Evolutionary conservation across 805 yeast species (phyloP), one percentile per base, ranked within the genome.

Genomic region (Lipomyces chichibuensis): DNA sequence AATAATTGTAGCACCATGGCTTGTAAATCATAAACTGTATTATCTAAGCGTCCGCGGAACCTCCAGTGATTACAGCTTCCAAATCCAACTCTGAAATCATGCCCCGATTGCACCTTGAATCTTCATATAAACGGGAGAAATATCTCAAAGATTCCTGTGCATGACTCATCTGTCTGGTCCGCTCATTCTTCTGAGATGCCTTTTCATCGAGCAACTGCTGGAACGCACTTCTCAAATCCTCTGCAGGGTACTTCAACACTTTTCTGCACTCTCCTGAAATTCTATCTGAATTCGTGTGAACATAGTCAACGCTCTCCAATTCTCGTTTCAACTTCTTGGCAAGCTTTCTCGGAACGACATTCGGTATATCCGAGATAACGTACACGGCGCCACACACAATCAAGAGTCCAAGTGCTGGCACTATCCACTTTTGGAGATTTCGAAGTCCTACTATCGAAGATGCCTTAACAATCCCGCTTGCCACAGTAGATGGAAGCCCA

Each of bases 341-440:
- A 66, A 92, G 84, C 65, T 92, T 92, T 71, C 92, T 82, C 23
- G 97, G 96, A 73, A 91, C 86, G 0, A 98, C 97, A 73, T 89
- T 85, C 2, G 98, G 98, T 14, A 96, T 86, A 77, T 95, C 98
- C 66, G 83, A 81, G 23, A 92, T 80, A 65, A 92, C 76, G 73
- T 90, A 92, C 53, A 86, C 85, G 0, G 84, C 79, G 0, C 89
- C 82, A 14, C 86, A 80, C 0, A 86, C 83, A 4, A 85, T 79
- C 0, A 84, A 83, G 8, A 86, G 81, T 2, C 87, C 71, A 0
- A 83, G 66, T 0, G 86, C 58, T 0, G 96, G 93, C 0, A 84
- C 76, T 0, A 84, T 82, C n/a, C 88, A 75, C 56, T 80, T 81
- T 65, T 79, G 82, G 32, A 65, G 39, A 20, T 60, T 60, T 14